Conservation (phyloP, 2,329 filamentous ascomycete species). For the Aureobasidium musti region DNA sequence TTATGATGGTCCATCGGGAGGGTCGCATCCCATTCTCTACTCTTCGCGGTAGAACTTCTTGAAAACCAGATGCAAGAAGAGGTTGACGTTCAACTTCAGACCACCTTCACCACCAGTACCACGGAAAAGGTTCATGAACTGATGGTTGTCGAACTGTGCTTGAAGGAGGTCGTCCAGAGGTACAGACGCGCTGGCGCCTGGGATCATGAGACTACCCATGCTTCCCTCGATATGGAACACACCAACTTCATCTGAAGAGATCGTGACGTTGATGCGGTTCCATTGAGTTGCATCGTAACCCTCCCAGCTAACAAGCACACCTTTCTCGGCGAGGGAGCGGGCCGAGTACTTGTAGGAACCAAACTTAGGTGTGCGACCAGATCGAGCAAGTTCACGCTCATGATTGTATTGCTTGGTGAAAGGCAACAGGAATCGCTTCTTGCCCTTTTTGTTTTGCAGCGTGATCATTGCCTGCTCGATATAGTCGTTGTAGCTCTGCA, state of each 20-base stretch:
- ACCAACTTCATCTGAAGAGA: constrained; percentile 90
- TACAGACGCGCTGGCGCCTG: constrained; percentile 83
- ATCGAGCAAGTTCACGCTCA: constrained; percentile 89
- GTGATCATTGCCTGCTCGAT: constrained; percentile 99
- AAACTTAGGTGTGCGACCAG: constrained; percentile 93
- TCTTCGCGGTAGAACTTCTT: constrained; percentile 85
- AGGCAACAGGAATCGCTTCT: constrained; percentile 89
- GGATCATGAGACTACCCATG: constrained; percentile 91
- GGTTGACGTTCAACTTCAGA: constrained; percentile 89
- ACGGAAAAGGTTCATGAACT: constrained; percentile 95
- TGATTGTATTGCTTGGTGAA: constrained; percentile 99
- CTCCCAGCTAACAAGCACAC: constrained; percentile 88
- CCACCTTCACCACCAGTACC: constrained; percentile 44
- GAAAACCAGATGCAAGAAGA: constrained; percentile 94
- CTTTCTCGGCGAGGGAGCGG: constrained; percentile 84
- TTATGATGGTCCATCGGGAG: constrained; percentile 1
- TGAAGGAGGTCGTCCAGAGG: constrained; percentile 92
- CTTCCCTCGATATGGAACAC: constrained; percentile 91
- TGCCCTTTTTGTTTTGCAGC: constrained; percentile 93
- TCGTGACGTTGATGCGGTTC: constrained; percentile 91
- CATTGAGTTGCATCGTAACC: constrained; percentile 81
- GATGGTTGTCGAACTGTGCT: constrained; percentile 94
- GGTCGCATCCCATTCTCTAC: constrained; percentile 31
- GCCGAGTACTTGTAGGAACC: constrained; percentile 97
- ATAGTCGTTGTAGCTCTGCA: constrained; percentile 98